Evolutionary conservation across 2,329 filamentous ascomycete genomes (phyloP).

Genomic region (Colletotrichum acutatum): DNA sequence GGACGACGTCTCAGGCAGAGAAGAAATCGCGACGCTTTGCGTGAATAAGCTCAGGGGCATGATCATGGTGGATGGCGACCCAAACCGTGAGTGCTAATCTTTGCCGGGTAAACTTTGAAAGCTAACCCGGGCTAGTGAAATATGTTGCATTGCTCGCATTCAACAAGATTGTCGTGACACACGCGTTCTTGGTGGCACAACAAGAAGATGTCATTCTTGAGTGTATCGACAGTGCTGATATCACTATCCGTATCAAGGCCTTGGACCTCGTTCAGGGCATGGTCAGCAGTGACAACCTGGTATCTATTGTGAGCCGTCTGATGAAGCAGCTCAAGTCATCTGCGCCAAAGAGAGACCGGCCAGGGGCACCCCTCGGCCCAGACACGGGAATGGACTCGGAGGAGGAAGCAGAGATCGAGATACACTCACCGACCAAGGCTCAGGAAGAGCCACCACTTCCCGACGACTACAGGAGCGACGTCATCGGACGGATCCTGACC

Average conservation of each 20-base stretch:
- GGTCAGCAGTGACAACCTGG: slow-evolving; percentile 88
- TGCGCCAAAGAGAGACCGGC: slow-evolving; percentile 60
- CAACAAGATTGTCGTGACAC: slow-evolving; percentile 91
- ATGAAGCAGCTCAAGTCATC: slow-evolving; percentile 85
- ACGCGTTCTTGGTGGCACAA: slow-evolving; percentile 87
- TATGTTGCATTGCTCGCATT: slow-evolving; percentile 96
- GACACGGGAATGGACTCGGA: slow-evolving; percentile 59
- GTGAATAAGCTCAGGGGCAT: slow-evolving; percentile 94
- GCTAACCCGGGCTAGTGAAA: slow-evolving; percentile 71
- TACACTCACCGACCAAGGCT: slow-evolving; percentile 47
- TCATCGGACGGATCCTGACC: slow-evolving; percentile 83
- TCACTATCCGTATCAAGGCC: slow-evolving; percentile 93
- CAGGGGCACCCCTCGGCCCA: slow-evolving; percentile 55
- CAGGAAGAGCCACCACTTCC: slow-evolving; percentile 73
- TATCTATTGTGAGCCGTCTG: slow-evolving; percentile 85
- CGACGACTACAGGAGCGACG: slow-evolving; percentile 85
- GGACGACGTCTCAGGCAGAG: slow-evolving; percentile 82
- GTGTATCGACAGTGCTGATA: slow-evolving; percentile 94
- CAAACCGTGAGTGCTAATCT: slow-evolving; percentile 76
- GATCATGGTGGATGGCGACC: slow-evolving; percentile 92
- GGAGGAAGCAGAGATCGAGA: slow-evolving; percentile 58
- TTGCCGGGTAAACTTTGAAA: not conserved
- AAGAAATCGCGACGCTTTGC: slow-evolving; percentile 92
- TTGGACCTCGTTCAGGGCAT: slow-evolving; percentile 93
- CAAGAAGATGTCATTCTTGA: slow-evolving; percentile 97